These are phyloP conservation scores for Wickerhamiella alocasiicola DNA, from an alignment of 805 yeast species.

Conservation along the genomic window DNA sequence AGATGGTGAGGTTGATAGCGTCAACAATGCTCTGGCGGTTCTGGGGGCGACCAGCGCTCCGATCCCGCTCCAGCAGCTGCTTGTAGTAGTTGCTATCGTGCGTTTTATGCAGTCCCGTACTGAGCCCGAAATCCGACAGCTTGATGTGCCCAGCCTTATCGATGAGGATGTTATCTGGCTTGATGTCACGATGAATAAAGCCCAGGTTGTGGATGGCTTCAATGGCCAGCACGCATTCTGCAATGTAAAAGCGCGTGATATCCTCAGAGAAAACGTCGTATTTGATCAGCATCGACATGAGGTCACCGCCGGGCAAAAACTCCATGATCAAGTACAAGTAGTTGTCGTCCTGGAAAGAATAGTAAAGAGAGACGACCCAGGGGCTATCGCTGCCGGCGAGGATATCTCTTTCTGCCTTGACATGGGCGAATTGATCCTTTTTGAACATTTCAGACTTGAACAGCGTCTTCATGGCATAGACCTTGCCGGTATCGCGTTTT, in stretches of 20 bases:
- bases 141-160: conserved; percentile 66
- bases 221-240: conserved; percentile 89
- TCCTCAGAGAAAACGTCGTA: conserved; percentile 93
- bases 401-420: conserved; percentile 91
- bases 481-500: conserved; percentile 81
- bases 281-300: conserved; percentile 90
- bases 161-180: conserved; percentile 88
- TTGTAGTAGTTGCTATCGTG: conserved; percentile 82
- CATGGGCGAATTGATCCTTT: conserved; percentile 89
- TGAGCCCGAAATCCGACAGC: conserved; percentile 63
- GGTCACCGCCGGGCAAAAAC: conserved; percentile 71
- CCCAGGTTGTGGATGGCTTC: conserved; percentile 90
- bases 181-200: conserved; percentile 91
- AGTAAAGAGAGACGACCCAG: conserved; percentile 75
- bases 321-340: conserved; percentile 72
- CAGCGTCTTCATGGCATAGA: conserved; percentile 88
- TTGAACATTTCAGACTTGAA: conserved; percentile 87
- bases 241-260: conserved; percentile 78
- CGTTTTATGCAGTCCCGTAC: conserved; percentile 89
- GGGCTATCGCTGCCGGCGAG: conserved; percentile 81
- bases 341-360: conserved; percentile 68
- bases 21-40: conserved; percentile 73
- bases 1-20: conserved; percentile 89
- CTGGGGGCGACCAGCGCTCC: conserved; percentile 10
- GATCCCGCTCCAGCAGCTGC: conserved; percentile 60